Conservation (phyloP, 1,284 basidiomycete genomes). For the Ganoderma boninense region DNA sequence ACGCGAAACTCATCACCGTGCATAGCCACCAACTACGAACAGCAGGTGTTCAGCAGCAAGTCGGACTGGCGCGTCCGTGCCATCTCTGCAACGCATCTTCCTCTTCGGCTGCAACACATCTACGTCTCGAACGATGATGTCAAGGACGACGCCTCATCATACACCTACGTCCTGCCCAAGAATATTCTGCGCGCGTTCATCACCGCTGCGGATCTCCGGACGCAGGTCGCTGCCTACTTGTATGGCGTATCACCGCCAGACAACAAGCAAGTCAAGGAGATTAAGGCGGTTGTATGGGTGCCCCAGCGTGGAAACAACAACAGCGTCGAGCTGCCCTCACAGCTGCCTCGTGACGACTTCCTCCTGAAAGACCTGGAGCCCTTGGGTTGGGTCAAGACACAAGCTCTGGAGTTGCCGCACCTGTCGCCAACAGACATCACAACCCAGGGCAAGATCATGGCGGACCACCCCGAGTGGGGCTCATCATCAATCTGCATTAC, state of each 20-base stretch:
- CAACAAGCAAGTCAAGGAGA: constrained; percentile 98
- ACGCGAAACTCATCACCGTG: constrained; percentile 23
- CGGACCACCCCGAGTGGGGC: constrained; percentile 93
- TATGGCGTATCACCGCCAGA: constrained; percentile 95
- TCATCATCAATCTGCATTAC: constrained; percentile 95
- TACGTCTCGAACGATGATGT: constrained; percentile 99
- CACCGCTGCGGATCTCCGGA: constrained; percentile 92
- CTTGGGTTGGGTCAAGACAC: constrained; percentile 98
- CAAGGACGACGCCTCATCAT: constrained; percentile 94
- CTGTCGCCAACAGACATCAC: constrained; percentile 95
- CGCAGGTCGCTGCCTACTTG: constrained; percentile 94
- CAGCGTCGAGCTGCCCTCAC: constrained; percentile 86
- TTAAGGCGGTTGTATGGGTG: constrained; percentile 96
- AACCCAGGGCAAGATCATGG: constrained; percentile 96
- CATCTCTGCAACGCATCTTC: constrained; percentile 95
- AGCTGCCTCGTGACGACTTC: constrained; percentile 93
- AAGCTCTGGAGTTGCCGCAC: constrained; percentile 91
- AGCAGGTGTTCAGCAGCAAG: constrained; percentile 97
- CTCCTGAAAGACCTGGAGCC: constrained; percentile 94
- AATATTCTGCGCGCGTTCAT: constrained; percentile 97
- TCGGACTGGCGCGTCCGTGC: constrained; percentile 99
- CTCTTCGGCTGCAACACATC: constrained; percentile 96
- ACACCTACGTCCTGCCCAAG: constrained; percentile 97
- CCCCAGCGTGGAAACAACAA: constrained; percentile 98
- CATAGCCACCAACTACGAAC: constrained; percentile 94